phyloP scores from a whole-genome alignment of 345 rosid species.

The Lepidium aucheri region DNA sequence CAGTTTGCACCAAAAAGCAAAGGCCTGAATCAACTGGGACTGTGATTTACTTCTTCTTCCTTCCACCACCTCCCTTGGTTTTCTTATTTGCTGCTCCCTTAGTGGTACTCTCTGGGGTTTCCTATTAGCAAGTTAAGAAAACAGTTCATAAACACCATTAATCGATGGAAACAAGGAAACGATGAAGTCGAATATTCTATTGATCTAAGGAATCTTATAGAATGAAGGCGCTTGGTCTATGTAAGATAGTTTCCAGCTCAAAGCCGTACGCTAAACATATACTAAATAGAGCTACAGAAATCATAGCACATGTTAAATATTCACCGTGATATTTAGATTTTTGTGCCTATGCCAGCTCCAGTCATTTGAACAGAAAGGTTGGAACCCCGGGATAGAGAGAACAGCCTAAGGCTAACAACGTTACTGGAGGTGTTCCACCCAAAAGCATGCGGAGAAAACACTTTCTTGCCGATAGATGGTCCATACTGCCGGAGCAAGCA shows the following conservation, averaged over 20 bases:
- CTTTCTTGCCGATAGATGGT: conserved; percentile 37
- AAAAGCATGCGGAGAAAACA: conserved; percentile 41
- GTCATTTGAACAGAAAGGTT: conserved; percentile 30
- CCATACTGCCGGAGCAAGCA: conserved; percentile 46
- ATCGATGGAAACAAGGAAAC: neutral
- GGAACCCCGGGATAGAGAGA: conserved; percentile 28
- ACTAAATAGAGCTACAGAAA: neutral
- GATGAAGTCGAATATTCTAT: neutral
- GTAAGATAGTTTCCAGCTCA: neutral
- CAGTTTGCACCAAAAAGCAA: neutral
- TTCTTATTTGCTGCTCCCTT: conserved; percentile 53
- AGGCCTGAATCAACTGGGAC: neutral
- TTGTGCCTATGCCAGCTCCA: conserved; percentile 40
- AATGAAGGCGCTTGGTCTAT: neutral
- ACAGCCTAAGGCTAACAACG: conserved; percentile 35
- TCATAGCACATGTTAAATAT: conserved; percentile 20
- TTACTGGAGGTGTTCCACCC: conserved; percentile 34
- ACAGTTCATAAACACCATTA: conserved; percentile 6
- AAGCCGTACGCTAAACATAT: neutral
- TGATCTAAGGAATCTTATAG: neutral
- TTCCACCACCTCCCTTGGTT: conserved; percentile 56
- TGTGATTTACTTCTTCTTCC: conserved; percentile 44
- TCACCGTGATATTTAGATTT: conserved; percentile 50
- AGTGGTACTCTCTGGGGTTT: conserved; percentile 30
- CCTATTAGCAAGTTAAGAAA: conserved; percentile 34